Conservation (phyloP, 2,329 filamentous ascomycete species). For the Botryosphaeria dothidea region DNA sequence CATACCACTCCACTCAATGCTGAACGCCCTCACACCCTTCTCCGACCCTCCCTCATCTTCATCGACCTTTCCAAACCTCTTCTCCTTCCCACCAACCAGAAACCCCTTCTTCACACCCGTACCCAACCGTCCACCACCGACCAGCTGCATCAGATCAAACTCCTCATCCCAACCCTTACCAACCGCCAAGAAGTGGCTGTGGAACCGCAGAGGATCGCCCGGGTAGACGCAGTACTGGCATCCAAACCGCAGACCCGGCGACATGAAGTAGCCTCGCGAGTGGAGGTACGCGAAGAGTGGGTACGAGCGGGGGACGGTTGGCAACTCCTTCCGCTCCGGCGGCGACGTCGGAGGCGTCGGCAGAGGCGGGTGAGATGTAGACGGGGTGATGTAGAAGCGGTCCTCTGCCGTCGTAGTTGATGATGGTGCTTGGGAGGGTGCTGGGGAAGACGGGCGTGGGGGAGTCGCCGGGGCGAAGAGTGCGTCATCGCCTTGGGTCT, state of each 20-base stretch:
- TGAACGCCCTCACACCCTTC: slow-evolving; percentile 16
- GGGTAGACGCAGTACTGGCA: slow-evolving; percentile 95
- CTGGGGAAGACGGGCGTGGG: slow-evolving; percentile 7
- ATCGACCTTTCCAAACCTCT: slow-evolving; percentile 22
- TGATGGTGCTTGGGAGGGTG: neutral
- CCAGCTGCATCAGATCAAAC: slow-evolving; percentile 79
- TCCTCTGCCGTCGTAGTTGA: slow-evolving; percentile 12
- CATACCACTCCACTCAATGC: slow-evolving; percentile 19
- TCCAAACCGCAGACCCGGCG: slow-evolving; percentile 90
- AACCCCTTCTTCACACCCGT: slow-evolving; percentile 97
- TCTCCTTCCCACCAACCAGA: slow-evolving; percentile 70
- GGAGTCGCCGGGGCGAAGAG: slow-evolving; percentile 30
- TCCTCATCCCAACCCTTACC: slow-evolving; percentile 85
- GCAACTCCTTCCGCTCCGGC: slow-evolving; percentile 28
- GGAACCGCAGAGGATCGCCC: slow-evolving; percentile 90
- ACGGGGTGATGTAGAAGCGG: slow-evolving; percentile 45
- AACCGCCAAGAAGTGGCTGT: slow-evolving; percentile 90
- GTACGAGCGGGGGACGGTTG: slow-evolving; percentile 51
- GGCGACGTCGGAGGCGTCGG: slow-evolving; percentile 24
- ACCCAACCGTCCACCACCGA: slow-evolving; percentile 82
- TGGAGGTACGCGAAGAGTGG: slow-evolving; percentile 82
- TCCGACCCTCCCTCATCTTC: neutral
- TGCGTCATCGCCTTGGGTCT: slow-evolving; percentile 25
- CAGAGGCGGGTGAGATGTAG: slow-evolving; percentile 45
- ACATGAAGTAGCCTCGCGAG: slow-evolving; percentile 77